phyloP scores from a whole-genome alignment of 108 stramenopile genomes.

The Cyclotella atomus region DNA sequence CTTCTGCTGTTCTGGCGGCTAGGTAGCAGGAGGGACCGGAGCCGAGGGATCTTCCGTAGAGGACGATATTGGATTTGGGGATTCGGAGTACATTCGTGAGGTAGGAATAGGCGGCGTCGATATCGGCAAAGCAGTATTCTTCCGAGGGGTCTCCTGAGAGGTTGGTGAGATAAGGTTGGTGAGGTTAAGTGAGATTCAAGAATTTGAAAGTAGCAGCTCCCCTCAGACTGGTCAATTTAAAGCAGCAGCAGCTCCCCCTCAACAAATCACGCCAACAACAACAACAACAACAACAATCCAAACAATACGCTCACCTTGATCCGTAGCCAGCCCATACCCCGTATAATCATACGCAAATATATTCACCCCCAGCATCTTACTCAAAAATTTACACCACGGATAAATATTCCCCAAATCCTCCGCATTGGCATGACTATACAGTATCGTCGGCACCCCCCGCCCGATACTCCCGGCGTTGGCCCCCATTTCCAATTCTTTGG shows the following conservation, averaged over 20 bases:
- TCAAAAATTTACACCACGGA: constrained; percentile 91
- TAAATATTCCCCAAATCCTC: constrained; percentile 94
- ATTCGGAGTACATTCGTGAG: constrained; percentile 75
- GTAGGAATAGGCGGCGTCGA: constrained; percentile 92
- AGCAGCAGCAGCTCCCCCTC: background rate
- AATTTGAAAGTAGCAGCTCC: background rate
- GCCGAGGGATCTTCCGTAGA: constrained; percentile 94
- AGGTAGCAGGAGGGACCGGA: constrained; percentile 95
- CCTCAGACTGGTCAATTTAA: background rate
- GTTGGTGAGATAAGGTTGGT: background rate
- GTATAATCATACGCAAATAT: constrained; percentile 98
- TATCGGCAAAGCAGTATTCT: constrained; percentile 94
- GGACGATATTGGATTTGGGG: constrained; percentile 85
- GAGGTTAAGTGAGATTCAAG: background rate
- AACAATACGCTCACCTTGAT: constrained; percentile 62
- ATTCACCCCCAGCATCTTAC: constrained; percentile 92
- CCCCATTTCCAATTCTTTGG: constrained; percentile 45
- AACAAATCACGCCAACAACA: background rate
- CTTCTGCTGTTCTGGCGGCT: constrained; percentile 79
- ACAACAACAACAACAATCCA: background rate
- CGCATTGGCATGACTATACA: constrained; percentile 94
- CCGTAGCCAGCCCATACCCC: constrained; percentile 92
- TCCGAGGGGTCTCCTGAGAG: constrained; percentile 77
- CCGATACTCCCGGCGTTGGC: constrained; percentile 16
- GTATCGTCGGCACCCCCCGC: constrained; percentile 71